Evolutionary conservation across 345 rosid species (phyloP), one percentile per base, ranked within the genome.

Genomic region (Syzygium jambos): DNA sequence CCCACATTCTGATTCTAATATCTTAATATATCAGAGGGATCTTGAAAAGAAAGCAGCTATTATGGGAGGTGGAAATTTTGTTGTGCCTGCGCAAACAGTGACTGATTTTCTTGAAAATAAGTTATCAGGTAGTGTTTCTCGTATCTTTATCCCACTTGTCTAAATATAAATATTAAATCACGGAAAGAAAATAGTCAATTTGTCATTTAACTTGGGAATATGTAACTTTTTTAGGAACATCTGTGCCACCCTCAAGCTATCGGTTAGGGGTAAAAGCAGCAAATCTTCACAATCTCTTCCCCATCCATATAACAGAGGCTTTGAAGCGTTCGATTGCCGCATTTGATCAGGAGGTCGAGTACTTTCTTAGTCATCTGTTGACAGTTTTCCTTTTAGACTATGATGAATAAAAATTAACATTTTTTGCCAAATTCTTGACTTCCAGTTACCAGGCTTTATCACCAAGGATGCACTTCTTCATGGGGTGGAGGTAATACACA

Each of bases 361-460:
- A 3, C 34, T 53, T 88, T 86, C 56, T 85, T 86, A 25, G 84
- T 82, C 21, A 13, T 49, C 21, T 86, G 41, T 85, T 59, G 41
- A 16, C 41, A 6, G 11, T 51, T 16, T 43, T 17, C 49, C 51
- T 85, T 27, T n/a, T 87, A 51, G 68, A 51, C 43, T 38, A 38
- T 53, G 80, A 52, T 22, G 29, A 19, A 82, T 61, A 52, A 6
- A 55, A 82, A 85, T 82, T 87, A 46, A 56, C 14, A 34, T 88
- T 85, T 63, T 85, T 51, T 49, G 65, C 87, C 41, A 87, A 86
- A 88, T 41, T 55, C 63, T 86, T 80, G 88, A 89, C 80, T 86
- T 91, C 90, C 95, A 97, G 99, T 90, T 97, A 89, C 96, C 99
- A 41, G 99, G 99, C 89, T 96, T 95, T 90, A 93, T 96, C 89